Conservation (phyloP, 1,284 basidiomycete species). For the Cryptococcus sp. region DNA sequence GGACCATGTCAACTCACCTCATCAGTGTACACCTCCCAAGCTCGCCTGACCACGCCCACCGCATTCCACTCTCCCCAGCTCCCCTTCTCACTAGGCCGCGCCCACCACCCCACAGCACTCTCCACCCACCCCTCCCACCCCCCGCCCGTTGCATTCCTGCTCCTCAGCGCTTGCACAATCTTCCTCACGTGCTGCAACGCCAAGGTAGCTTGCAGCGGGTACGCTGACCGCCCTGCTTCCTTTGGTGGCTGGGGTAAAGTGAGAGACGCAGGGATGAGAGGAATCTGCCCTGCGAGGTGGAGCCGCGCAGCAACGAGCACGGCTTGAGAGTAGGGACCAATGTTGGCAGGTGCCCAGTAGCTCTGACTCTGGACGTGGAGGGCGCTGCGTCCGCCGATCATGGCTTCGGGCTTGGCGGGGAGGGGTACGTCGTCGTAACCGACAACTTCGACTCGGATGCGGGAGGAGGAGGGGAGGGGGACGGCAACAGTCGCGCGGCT, state of each 20-base stretch:
- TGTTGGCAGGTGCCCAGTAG: conserved; percentile 99
- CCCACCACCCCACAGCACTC: conserved; percentile 63
- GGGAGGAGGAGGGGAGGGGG: conserved; percentile 55
- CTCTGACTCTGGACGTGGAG: conserved; percentile 92
- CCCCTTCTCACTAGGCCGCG: conserved; percentile 38
- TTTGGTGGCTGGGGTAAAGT: conserved; percentile 59
- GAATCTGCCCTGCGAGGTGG: conserved; percentile 93
- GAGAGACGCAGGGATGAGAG: conserved; percentile 72
- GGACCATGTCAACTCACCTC: conserved; percentile 7
- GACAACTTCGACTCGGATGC: conserved; percentile 71
- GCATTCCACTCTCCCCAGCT: conserved; percentile 43
- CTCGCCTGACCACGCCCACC: conserved; percentile 51
- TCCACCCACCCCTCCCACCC: conserved; percentile 65
- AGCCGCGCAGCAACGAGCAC: conserved; percentile 69
- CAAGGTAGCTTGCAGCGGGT: conserved; percentile 57
- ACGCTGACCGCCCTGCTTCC: conserved; percentile 18
- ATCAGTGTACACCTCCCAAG: conserved; percentile 47
- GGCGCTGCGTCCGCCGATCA: conserved; percentile 58
- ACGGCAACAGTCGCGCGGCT: conserved; percentile 87
- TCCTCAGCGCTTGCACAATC: conserved; percentile 61
- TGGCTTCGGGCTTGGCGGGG: neutral
- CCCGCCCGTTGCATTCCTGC: conserved; percentile 54
- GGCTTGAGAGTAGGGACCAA: conserved; percentile 96
- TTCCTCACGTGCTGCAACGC: conserved; percentile 76
- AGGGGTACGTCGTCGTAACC: conserved; percentile 55